A percentile compares a stretch with the other conserved stretches of the same genome.
Evolutionary conservation across 306 rosid genomes (phyloP).

Genomic region (Cucurbita ficifolia): DNA sequence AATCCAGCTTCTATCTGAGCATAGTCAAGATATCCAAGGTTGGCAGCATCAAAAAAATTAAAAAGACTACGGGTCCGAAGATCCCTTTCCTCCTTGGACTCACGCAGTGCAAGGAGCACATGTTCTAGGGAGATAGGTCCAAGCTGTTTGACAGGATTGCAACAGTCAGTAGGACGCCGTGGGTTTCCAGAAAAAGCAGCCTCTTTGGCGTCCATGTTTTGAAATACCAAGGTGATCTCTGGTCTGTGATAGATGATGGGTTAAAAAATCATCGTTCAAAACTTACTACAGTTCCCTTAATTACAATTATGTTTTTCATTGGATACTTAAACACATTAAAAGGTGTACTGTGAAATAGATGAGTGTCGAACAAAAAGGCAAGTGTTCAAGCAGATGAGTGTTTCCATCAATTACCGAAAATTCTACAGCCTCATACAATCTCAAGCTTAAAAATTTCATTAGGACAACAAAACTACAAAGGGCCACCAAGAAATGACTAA

Average conservation of each 20-base stretch:
- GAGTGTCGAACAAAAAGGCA: not conserved
- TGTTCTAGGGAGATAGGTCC: conserved; percentile 79
- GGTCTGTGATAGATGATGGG: not conserved
- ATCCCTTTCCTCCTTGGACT: conserved; percentile 75
- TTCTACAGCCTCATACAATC: not conserved
- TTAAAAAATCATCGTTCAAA: not conserved
- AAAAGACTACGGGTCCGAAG: conserved; percentile 47
- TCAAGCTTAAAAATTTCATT: not conserved
- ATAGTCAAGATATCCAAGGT: conserved; percentile 50
- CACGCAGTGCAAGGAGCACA: conserved; percentile 64
- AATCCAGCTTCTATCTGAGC: conserved; percentile 67
- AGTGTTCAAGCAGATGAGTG: not conserved
- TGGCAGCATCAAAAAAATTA: conserved; percentile 54
- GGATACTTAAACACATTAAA: not conserved
- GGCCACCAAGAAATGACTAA: not conserved
- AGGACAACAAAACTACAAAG: not conserved
- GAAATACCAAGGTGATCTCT: not conserved
- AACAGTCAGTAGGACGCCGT: conserved; percentile 13
- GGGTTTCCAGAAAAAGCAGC: not conserved
- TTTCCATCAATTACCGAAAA: not conserved
- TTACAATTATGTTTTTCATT: not conserved
- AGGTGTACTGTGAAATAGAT: not conserved
- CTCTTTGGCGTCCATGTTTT: conserved; percentile 3
- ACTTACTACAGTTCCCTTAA: not conserved
- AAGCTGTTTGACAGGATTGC: conserved; percentile 46